A percentile compares a stretch with the other conserved stretches of the same genome.
Evolutionary conservation across 768 basidiomycete genomes (phyloP).

Genomic region (Termitomyces sp.): DNA sequence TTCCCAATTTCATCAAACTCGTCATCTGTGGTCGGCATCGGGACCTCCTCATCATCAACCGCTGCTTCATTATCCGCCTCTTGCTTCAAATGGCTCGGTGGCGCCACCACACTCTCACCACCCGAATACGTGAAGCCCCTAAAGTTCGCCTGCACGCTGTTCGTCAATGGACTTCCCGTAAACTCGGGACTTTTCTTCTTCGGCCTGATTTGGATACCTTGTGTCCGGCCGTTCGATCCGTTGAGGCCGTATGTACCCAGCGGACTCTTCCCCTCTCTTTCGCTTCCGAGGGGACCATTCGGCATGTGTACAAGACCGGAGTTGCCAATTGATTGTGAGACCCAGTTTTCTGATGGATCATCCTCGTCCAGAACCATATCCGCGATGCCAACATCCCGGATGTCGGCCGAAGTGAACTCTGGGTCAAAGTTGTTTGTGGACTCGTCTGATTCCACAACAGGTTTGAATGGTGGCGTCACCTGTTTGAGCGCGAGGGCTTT

Average conservation of each 20-base stretch:
- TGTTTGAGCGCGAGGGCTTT: constrained; percentile 79
- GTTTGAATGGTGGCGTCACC: constrained; percentile 96
- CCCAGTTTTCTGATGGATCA: constrained; percentile 74
- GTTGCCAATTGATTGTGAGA: constrained; percentile 41
- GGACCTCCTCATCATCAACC: constrained; percentile 48
- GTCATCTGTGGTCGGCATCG: constrained; percentile 63
- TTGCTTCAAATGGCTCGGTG: constrained; percentile 35
- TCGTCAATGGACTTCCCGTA: constrained; percentile 73
- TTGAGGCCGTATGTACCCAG: constrained; percentile 16
- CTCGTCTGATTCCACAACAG: constrained; percentile 96
- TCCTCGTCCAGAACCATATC: constrained; percentile 52
- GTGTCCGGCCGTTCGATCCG: constrained; percentile 17
- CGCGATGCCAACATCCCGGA: constrained; percentile 64
- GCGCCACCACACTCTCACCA: constrained; percentile 57
- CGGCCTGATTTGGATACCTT: constrained; percentile 52
- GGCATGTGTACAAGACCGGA: constrained; percentile 52
- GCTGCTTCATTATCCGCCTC: constrained; percentile 52
- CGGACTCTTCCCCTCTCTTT: constrained; percentile 25
- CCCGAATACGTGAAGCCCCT: constrained; percentile 89
- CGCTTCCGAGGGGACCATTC: constrained; percentile 75
- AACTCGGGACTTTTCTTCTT: constrained; percentile 42
- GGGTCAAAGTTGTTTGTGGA: constrained; percentile 98
- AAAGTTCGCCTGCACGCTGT: constrained; percentile 94
- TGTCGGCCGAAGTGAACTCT: constrained; percentile 92
- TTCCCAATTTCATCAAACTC: constrained; percentile 65